phyloP scores from a whole-genome alignment of 2,329 filamentous ascomycete species.

The Fusarium miscanthi region DNA sequence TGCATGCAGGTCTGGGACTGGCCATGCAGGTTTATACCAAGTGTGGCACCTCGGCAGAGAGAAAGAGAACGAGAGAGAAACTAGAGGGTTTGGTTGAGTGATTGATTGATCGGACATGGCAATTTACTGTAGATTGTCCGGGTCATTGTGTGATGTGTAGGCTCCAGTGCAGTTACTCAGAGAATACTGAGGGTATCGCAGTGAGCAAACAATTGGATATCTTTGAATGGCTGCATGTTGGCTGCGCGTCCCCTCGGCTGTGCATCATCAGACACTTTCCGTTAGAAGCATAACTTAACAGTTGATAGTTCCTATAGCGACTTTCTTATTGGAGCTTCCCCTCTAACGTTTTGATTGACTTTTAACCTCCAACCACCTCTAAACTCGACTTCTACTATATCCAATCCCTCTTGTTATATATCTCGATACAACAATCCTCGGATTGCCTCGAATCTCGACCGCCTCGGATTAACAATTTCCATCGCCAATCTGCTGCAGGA shows the following conservation, averaged over 20 bases:
- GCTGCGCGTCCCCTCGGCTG: constrained; percentile 9
- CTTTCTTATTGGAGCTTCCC: constrained; percentile 4
- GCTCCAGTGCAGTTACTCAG: background rate
- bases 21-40: background rate
- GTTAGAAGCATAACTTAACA: background rate
- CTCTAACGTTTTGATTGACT: background rate
- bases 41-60: background rate
- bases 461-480: constrained; percentile 18
- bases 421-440: constrained; percentile 12
- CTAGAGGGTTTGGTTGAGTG: background rate
- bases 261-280: constrained; percentile 3
- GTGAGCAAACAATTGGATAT: background rate
- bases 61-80: background rate
- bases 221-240: background rate
- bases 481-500: constrained; percentile 15
- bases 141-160: background rate
- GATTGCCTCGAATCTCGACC: constrained; percentile 10
- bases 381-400: background rate
- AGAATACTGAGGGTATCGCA: background rate
- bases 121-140: background rate
- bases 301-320: constrained; percentile 7
- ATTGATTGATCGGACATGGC: background rate
- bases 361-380: background rate
- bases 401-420: background rate
- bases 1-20: constrained; percentile 3